phyloP scores from a whole-genome alignment of 2,329 filamentous ascomycete species.

The Apiospora rasikravindrae region DNA sequence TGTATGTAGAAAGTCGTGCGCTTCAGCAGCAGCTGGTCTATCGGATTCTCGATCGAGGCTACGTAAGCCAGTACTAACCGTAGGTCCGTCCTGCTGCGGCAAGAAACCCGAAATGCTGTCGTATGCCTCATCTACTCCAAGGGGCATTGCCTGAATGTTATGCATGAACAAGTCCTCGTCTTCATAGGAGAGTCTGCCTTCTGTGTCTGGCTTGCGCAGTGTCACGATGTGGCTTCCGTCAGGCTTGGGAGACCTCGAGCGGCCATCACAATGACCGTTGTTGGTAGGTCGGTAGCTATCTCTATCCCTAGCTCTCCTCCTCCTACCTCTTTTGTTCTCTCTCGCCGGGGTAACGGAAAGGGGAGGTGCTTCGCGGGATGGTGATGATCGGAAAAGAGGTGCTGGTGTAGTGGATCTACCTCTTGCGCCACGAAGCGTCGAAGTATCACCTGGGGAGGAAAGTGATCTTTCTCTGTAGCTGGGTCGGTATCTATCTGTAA shows the following conservation, averaged over 20 bases:
- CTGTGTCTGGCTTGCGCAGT: neutral
- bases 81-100: neutral
- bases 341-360: neutral
- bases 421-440: neutral
- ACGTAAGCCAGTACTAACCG: neutral
- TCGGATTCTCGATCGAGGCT: neutral
- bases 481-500: conserved; percentile 5
- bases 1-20: conserved; percentile 18
- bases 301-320: neutral
- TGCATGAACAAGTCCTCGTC: conserved; percentile 20
- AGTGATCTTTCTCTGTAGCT: neutral
- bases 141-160: neutral
- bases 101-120: neutral
- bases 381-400: neutral
- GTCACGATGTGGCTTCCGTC: neutral
- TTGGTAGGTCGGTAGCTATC: neutral
- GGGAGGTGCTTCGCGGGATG: neutral
- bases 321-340: neutral
- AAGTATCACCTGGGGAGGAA: neutral
- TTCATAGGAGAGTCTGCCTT: conserved; percentile 23
- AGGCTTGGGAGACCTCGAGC: neutral
- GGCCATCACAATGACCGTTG: neutral
- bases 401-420: neutral
- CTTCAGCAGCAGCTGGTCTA: conserved; percentile 17
- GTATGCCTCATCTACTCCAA: neutral